Base-by-base conservation (phyloP, 148 eudicot genomes). In the Agrostemma githago region DNA sequence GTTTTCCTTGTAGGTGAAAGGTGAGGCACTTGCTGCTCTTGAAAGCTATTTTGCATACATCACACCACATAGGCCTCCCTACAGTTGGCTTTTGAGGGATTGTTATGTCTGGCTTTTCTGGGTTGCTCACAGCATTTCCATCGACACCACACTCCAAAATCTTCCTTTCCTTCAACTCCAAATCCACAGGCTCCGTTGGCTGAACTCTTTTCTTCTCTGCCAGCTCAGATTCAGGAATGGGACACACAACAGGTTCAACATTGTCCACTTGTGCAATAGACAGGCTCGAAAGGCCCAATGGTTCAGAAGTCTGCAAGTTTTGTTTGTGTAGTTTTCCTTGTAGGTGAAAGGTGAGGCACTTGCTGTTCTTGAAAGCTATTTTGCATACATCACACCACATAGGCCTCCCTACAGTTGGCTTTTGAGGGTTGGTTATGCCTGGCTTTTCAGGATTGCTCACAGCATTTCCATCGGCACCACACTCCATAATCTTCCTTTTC, bases 41-140 rank as follows among this genome's bases (percentile, higher is more conserved):
- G 66, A 85, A 85, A 8, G 83, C 85, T 75, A 85, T 82, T 57
- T 73, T 78, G 76, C 85, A 83, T 70, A 83, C 5, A 20, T 77
- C 43, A 48, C 85, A 83, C 79, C 78, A 78, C 21, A 64, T 66
- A 7, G 72, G 5, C 20, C 21, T 70, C 3, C 1, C 66, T 56
- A 10, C 61, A 21, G 59, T 70, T 3, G 62, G 63, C 66, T 79
- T 79, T 62, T 48, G 51, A 40, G 77, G 26, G 14, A 68, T 79
- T 12, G 41, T 40, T 54, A 10, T 56, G 2, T 26, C 34, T 26
- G 68, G 60, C n/a, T 68, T 68, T 26, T 26, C 34, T 0, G 34
- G 0, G 67, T 72, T 76, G 34, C 70, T 79, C 34, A 78, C 68
- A 66, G 78, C 78, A 73, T 67, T 37, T 21, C 51, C 78, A 53